Percentiles rank a stretch among this genome's conserved stretches.
phyloP scores from a whole-genome alignment of 768 basidiomycete species.

The Lactarius quietus region DNA sequence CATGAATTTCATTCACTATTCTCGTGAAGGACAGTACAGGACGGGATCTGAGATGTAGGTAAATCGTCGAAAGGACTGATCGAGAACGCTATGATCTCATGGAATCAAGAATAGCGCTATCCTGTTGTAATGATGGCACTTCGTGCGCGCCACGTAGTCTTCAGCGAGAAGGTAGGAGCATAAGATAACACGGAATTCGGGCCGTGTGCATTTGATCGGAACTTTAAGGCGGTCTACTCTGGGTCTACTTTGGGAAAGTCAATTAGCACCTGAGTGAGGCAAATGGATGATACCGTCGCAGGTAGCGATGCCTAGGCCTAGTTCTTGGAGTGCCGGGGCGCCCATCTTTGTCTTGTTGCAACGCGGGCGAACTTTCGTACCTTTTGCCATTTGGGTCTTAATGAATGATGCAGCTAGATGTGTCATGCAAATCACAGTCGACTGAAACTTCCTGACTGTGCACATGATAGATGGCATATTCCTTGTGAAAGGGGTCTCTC shows the following conservation, averaged over 20 bases:
- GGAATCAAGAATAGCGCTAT: background rate
- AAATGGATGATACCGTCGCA: background rate
- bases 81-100: constrained; percentile 10
- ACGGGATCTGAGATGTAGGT: constrained; percentile 4
- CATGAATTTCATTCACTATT: background rate
- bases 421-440: background rate
- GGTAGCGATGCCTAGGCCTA: background rate
- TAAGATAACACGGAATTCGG: constrained; percentile 13
- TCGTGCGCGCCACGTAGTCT: background rate
- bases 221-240: background rate
- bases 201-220: constrained; percentile 6
- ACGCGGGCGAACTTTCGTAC: background rate
- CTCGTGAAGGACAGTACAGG: background rate
- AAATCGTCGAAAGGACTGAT: background rate
- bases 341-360: background rate
- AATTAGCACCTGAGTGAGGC: background rate
- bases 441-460: background rate
- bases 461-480: background rate
- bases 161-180: background rate
- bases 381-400: background rate
- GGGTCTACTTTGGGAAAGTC: background rate
- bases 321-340: background rate
- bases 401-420: background rate
- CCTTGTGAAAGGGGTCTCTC: background rate
- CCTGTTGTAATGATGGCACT: background rate